These are phyloP conservation scores for Cutaneotrichosporon cutaneum DNA, from an alignment of 1,284 basidiomycete genomes.

Conservation along the genomic window DNA sequence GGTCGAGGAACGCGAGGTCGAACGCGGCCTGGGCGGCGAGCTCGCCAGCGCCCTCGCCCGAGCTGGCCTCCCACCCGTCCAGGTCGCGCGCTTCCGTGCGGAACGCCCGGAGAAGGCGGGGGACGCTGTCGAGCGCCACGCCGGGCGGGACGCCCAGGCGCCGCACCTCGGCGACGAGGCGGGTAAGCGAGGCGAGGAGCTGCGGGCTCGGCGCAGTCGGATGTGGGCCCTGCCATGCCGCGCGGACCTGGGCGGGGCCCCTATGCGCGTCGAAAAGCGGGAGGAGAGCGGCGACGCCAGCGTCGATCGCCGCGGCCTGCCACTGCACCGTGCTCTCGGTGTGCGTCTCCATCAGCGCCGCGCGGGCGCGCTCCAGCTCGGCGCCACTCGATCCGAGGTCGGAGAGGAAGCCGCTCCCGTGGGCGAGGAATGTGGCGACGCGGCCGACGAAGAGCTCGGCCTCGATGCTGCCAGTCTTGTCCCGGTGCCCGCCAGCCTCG, in stretches of 20 bases:
- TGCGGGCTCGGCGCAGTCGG: slow-evolving; percentile 35
- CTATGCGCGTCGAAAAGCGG: slow-evolving; percentile 33
- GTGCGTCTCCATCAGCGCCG: slow-evolving; percentile 33
- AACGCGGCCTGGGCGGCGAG: slow-evolving; percentile 33
- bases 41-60: slow-evolving; percentile 18
- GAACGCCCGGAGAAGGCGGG: slow-evolving; percentile 31
- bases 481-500: slow-evolving; percentile 24
- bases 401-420: slow-evolving; percentile 32
- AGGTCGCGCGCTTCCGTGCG: slow-evolving; percentile 25
- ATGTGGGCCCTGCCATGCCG: slow-evolving; percentile 39
- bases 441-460: slow-evolving; percentile 48
- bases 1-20: slow-evolving; percentile 40
- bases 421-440: slow-evolving; percentile 44
- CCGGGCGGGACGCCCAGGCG: slow-evolving; percentile 40
- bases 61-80: slow-evolving; percentile 28
- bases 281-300: slow-evolving; percentile 26
- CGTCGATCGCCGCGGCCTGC: slow-evolving; percentile 27
- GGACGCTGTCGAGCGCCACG: slow-evolving; percentile 25
- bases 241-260: slow-evolving; percentile 29
- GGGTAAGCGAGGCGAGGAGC: slow-evolving; percentile 38
- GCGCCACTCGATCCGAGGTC: slow-evolving; percentile 31
- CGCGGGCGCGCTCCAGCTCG: slow-evolving; percentile 17
- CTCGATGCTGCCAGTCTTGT: slow-evolving; percentile 34
- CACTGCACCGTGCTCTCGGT: slow-evolving; percentile 35
- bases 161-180: slow-evolving; percentile 35